phyloP scores from a whole-genome alignment of 208 protist genomes.

The Crithidia thermophila region DNA sequence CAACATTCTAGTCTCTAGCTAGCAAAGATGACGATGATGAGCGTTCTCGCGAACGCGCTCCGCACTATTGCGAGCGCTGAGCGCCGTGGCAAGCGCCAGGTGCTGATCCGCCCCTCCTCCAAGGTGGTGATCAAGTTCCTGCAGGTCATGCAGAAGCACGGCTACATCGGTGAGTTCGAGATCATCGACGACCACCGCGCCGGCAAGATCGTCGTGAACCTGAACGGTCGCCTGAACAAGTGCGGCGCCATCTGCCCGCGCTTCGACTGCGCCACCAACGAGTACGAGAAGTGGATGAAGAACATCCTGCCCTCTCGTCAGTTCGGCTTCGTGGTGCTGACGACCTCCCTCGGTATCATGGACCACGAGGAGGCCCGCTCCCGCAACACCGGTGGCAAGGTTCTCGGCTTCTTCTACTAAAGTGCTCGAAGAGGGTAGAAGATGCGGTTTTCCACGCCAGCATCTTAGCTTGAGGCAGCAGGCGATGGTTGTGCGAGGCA shows the following conservation, averaged over 20 bases:
- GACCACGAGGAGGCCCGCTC: conserved; percentile 99
- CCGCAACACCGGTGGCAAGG: conserved; percentile 99
- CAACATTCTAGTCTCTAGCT: no score
- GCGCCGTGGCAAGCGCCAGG: conserved; percentile 99
- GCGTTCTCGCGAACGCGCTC: conserved; percentile 99
- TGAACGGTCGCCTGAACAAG: conserved; percentile 99
- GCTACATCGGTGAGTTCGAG: conserved; percentile 99
- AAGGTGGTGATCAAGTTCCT: conserved; percentile 99
- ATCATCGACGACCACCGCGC: conserved; percentile 99
- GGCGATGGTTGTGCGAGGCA: no score
- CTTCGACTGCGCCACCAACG: conserved; percentile 96
- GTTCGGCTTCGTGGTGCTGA: conserved; percentile 99
- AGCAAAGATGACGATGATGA: conserved; percentile 99
- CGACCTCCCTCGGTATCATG: conserved; percentile 99
- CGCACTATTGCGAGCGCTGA: conserved; percentile 99
- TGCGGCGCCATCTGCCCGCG: conserved; percentile 99
- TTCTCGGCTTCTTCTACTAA: conserved; percentile 34
- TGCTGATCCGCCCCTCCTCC: conserved; percentile 98
- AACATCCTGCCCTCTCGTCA: conserved; percentile 99
- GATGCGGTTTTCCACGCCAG: background rate
- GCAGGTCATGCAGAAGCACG: conserved; percentile 99
- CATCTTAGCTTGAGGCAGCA: conserved; percentile 21
- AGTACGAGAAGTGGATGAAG: conserved; percentile 99
- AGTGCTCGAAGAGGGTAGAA: background rate
- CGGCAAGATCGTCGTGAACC: conserved; percentile 99